Base-by-base conservation (phyloP, 345 rosid genomes). In the Gossypium australe region DNA sequence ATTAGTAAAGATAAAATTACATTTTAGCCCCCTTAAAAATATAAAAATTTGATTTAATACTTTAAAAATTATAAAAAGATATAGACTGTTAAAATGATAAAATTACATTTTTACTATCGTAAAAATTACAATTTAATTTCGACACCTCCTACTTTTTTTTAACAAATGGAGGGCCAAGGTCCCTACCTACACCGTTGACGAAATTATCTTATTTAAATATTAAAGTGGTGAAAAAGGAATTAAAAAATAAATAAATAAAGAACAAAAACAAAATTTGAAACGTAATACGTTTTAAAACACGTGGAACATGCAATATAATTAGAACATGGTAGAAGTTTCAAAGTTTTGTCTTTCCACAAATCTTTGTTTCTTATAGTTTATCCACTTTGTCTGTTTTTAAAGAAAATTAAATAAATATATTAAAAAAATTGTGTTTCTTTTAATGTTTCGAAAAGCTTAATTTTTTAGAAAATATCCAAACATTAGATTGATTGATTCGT, bases 331-430 rank as follows among this genome's bases (percentile, higher is more conserved):
- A 29, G 18, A 48, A 48, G 12, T 12, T 48, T 48, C 57, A 68
- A 48, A 24, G 56, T 16, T 24, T 41, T 48, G 57, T 24, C 57
- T 14, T 68, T 48, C 61, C 61, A 24, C 18, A 2, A 13, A 24
- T 47, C 71, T 24, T 24, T 41, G 38, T 68, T 68, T 68, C 2
- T 38, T 24, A 16, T 68, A 34, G 58, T 68, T 51, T 68, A 68
- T 68, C 72, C 44, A 68, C 24, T 49, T 25, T 24, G 34, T 57
- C 61, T 9, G 4, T 58, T 24, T 59, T 25, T 59, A 4, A 34
- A 4, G 7, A 45, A 45, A 10, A 10, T 8, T 11, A 47, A 47
- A 47, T 47, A 47, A 11, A 47, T 2, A 11, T 9, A 10, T 45
- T 11, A 12, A 11, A 47, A 47, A 47, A 2, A 2, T 0, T 9